phyloP scores from a whole-genome alignment of 192 early-diverging fungal species.

The Podila clonocystis region DNA sequence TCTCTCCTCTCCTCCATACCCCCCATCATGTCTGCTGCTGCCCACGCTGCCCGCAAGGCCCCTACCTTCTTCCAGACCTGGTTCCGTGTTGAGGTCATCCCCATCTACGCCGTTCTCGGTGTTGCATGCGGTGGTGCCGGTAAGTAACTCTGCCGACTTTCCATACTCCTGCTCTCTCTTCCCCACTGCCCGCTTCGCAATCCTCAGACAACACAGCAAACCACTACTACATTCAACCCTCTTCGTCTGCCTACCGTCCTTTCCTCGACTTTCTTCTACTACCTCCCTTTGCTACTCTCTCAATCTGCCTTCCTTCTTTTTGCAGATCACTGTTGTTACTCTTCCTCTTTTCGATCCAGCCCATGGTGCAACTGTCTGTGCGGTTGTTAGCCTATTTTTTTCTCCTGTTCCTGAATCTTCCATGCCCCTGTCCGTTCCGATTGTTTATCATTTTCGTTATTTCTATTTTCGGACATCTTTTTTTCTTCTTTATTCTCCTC shows the following conservation, averaged over 20 bases:
- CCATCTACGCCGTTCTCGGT: conserved; percentile 65
- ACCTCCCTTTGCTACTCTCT: not conserved
- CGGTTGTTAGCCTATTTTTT: not conserved
- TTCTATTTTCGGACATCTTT: not conserved
- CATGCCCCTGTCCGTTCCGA: not conserved
- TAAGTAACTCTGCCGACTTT: conserved; percentile 9
- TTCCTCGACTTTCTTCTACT: not conserved
- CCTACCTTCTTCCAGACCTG: conserved; percentile 59
- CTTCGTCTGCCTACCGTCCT: not conserved
- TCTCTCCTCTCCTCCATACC: conserved; percentile 10
- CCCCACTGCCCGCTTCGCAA: not conserved
- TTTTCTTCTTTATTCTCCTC: not conserved
- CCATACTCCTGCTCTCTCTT: not conserved
- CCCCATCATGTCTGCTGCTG: conserved; percentile 57
- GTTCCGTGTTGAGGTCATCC: conserved; percentile 67
- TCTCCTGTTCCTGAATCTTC: conserved; percentile 3
- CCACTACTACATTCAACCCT: too few species aligned
- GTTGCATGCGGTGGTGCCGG: conserved; percentile 52
- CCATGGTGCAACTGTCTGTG: not conserved
- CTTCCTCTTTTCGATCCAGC: not conserved
- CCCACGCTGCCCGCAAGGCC: conserved; percentile 61
- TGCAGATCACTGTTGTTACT: too few species aligned
- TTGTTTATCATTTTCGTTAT: not conserved
- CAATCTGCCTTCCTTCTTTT: not conserved
- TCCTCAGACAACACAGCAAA: not conserved